phyloP scores from a whole-genome alignment of 1,139 yeast species.

The Geotrichum australiense region DNA sequence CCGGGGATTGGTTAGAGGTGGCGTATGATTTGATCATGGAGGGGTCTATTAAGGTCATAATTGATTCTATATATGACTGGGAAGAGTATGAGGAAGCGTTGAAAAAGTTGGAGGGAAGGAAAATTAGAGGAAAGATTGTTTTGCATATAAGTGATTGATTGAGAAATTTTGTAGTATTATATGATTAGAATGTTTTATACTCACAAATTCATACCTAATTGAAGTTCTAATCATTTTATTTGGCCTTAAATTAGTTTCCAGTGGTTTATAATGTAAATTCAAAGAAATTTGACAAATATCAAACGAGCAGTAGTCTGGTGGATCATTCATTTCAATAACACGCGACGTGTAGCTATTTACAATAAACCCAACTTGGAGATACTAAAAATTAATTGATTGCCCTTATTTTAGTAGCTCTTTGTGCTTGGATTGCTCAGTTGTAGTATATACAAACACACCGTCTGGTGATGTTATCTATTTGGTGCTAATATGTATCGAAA shows the following conservation, averaged over 20 bases:
- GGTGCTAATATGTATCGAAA: no score
- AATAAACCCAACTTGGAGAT: no score
- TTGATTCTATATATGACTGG: constrained; percentile 50
- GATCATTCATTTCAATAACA: no score
- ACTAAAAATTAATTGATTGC: no score
- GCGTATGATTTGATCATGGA: constrained; percentile 38
- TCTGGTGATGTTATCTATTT: no score
- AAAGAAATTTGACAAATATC: no score
- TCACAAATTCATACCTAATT: background rate
- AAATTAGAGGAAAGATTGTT: constrained; percentile 59
- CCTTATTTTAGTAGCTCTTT: no score
- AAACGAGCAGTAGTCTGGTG: no score
- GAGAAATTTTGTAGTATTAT: background rate
- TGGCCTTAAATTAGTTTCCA: background rate
- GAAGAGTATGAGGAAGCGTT: constrained; percentile 46
- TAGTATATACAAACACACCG: no score
- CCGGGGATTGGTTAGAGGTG: constrained; percentile 26
- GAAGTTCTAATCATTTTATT: background rate
- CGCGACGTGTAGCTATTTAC: no score
- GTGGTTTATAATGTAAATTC: no score
- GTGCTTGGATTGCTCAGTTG: no score
- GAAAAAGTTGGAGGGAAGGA: constrained; percentile 41
- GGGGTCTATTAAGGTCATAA: constrained; percentile 39
- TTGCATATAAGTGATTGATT: constrained; percentile 17
- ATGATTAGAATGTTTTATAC: background rate